Percentiles rank a stretch among this genome's conserved stretches.
These are phyloP conservation scores for Aspergillus hiratsukae DNA, from an alignment of 2,329 filamentous ascomycete species.

Conservation along the genomic window DNA sequence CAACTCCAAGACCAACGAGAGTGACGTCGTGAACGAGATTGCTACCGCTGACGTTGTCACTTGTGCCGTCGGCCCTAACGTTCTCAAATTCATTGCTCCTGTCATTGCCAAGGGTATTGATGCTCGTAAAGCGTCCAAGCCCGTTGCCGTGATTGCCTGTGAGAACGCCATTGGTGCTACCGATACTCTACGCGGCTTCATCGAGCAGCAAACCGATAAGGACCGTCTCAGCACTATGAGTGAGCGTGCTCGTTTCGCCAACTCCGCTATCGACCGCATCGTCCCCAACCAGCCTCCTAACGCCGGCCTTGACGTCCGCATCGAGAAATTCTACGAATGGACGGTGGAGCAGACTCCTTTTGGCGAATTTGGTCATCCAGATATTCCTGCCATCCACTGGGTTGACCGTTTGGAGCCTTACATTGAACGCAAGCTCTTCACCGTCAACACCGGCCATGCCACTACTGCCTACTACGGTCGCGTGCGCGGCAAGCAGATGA, in stretches of 20 bases:
- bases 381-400: constrained; percentile 86
- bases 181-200: constrained; percentile 76
- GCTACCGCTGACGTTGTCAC: constrained; percentile 85
- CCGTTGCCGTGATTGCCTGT: constrained; percentile 90
- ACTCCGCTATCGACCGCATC: constrained; percentile 97
- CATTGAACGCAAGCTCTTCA: constrained; percentile 99
- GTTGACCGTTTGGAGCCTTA: constrained; percentile 87
- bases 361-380: constrained; percentile 62
- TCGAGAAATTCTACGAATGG: constrained; percentile 99
- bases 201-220: constrained; percentile 69
- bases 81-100: constrained; percentile 93
- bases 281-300: constrained; percentile 82
- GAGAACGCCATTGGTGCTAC: constrained; percentile 97
- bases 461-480: constrained; percentile 95
- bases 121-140: constrained; percentile 60
- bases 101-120: constrained; percentile 94
- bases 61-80: constrained; percentile 92
- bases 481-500: constrained; percentile 76
- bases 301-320: constrained; percentile 81
- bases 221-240: constrained; percentile 64
- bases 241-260: constrained; percentile 81
- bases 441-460: constrained; percentile 96
- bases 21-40: constrained; percentile 78
- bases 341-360: constrained; percentile 89
- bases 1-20: constrained; percentile 85